A percentile compares a stretch with the other conserved stretches of the same genome.
Evolutionary conservation across 1,139 yeast species (phyloP).

Genomic region (Scheffersomyces parashehatae): DNA sequence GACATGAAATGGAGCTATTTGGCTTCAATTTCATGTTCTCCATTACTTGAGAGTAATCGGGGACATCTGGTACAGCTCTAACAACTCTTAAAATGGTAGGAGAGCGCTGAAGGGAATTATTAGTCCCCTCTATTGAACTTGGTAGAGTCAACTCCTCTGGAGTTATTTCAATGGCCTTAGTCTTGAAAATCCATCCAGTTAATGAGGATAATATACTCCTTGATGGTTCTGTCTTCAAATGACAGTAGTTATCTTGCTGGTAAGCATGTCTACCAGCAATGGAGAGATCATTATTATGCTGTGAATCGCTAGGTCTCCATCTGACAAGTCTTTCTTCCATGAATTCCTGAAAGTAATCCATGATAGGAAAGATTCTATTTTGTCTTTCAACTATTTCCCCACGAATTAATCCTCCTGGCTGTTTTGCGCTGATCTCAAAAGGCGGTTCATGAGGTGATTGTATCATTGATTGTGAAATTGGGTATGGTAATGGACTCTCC

Average conservation of each 20-base stretch:
- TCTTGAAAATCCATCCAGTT: neutral
- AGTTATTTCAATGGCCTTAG: neutral
- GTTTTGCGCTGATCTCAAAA: neutral
- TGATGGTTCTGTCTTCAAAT: neutral
- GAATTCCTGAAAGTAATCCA: conserved; percentile 35
- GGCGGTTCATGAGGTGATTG: conserved; percentile 11
- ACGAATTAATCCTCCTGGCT: conserved; percentile 1
- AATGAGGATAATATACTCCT: neutral
- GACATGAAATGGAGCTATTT: neutral
- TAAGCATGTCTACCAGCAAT: conserved; percentile 45
- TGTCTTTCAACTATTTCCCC: conserved; percentile 4
- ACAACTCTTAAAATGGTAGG: neutral
- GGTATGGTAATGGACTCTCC: conserved; percentile 4
- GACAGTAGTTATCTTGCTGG: conserved; percentile 14
- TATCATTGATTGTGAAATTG: conserved; percentile 4
- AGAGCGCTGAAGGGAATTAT: neutral
- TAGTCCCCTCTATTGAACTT: neutral
- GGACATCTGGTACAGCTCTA: neutral
- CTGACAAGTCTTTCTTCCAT: conserved; percentile 55
- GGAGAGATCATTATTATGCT: conserved; percentile 34
- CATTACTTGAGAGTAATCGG: neutral
- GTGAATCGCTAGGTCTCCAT: conserved; percentile 54
- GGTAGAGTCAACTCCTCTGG: neutral
- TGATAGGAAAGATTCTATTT: conserved; percentile 14
- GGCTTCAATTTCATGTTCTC: neutral